phyloP scores from a whole-genome alignment of 805 yeast genomes.

The Nakazawaea peltata region DNA sequence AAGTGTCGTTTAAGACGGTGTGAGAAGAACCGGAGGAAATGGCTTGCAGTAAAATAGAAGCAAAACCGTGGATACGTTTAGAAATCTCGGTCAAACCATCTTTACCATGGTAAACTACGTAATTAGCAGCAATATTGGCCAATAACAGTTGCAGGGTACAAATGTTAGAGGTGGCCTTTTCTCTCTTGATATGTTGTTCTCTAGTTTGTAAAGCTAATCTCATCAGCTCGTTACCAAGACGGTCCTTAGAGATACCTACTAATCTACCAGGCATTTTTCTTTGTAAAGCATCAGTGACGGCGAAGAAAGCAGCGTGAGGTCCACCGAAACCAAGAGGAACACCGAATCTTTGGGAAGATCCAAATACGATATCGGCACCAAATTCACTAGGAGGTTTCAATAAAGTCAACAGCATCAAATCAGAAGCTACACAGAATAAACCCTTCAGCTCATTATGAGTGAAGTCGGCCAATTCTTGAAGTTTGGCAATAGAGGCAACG shows the following conservation, averaged over 20 bases:
- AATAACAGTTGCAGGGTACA: conserved; percentile 97
- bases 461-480: conserved; percentile 48
- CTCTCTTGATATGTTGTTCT: conserved; percentile 96
- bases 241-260: conserved; percentile 87
- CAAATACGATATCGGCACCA: conserved; percentile 90
- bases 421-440: conserved; percentile 81
- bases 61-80: conserved; percentile 61
- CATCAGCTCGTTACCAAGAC: conserved; percentile 82
- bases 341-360: conserved; percentile 92
- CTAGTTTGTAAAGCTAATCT: conserved; percentile 95
- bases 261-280: conserved; percentile 96
- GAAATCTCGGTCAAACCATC: conserved; percentile 78
- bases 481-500: conserved; percentile 38
- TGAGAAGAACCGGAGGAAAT: conserved; percentile 36
- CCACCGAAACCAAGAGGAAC: conserved; percentile 98
- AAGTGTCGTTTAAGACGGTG: conserved; percentile 46
- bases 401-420: conserved; percentile 80
- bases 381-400: conserved; percentile 77
- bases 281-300: conserved; percentile 71
- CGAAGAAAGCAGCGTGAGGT: conserved; percentile 97
- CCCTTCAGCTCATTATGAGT: conserved; percentile 64
- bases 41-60: conserved; percentile 60
- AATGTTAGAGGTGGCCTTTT: conserved; percentile 94
- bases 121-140: conserved; percentile 93
- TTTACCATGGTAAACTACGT: conserved; percentile 95